Percentiles rank a stretch among this genome's conserved stretches.
phyloP scores from a whole-genome alignment of 129 eudicot species.

The Helianthus annuus region DNA sequence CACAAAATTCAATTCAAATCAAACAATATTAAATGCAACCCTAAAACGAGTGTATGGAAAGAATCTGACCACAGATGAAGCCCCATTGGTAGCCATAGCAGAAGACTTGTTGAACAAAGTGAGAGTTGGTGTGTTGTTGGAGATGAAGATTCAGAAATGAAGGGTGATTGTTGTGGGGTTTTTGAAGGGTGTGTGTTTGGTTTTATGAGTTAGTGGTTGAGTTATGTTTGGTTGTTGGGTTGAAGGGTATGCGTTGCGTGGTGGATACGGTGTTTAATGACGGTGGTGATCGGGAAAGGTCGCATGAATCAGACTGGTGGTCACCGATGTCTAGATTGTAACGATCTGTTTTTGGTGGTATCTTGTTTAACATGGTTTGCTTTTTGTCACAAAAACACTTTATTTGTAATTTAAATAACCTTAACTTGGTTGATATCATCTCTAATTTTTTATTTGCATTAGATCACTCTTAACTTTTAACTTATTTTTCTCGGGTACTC shows the following conservation, averaged over 20 bases:
- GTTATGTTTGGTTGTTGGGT: neutral
- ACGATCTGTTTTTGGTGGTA: conserved; percentile 6
- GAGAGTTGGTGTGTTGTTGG: neutral
- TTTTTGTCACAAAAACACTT: neutral
- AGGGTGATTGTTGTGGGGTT: neutral
- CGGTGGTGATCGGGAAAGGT: neutral
- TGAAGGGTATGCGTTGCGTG: conserved; percentile 7
- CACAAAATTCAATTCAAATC: neutral
- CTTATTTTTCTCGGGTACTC: too few relatives aligned
- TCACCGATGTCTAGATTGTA: conserved; percentile 10
- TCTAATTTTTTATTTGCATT: neutral
- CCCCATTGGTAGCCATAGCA: conserved; percentile 64
- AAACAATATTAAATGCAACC: neutral
- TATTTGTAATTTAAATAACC: too few relatives aligned
- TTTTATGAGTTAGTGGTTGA: conserved; percentile 14
- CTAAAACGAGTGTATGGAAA: neutral
- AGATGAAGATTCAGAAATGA: conserved; percentile 21
- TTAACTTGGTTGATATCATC: too few relatives aligned
- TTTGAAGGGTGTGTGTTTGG: conserved; percentile 16
- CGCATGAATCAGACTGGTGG: neutral
- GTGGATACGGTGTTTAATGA: neutral
- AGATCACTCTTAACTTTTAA: too few relatives aligned
- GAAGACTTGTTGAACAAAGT: neutral
- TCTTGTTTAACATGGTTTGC: neutral
- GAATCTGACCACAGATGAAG: conserved; percentile 50